These are phyloP conservation scores for Solanum chilense DNA, from an alignment of 257 asterid species.

Conservation along the genomic window DNA sequence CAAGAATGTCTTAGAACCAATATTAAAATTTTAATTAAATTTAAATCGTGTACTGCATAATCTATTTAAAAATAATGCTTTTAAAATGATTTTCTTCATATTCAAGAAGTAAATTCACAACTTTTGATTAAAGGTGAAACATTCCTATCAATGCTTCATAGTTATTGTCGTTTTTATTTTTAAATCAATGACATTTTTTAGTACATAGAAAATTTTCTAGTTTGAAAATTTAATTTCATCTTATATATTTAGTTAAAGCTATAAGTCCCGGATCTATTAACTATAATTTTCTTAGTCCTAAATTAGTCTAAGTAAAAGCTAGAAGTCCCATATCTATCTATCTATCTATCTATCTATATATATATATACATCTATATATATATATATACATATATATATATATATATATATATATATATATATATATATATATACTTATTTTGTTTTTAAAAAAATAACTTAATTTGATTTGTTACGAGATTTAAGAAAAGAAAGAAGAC, in stretches of 20 bases:
- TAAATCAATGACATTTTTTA: background rate
- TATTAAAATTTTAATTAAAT: no score
- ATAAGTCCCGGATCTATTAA: background rate
- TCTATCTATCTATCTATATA: no score
- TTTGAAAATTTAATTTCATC: background rate
- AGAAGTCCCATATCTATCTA: no score
- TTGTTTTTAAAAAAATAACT: rapidly evolving
- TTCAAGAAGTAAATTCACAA: rapidly evolving
- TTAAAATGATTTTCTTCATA: no score
- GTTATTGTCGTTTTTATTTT: background rate
- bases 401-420: no score
- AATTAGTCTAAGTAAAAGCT: background rate
- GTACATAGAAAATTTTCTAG: background rate
- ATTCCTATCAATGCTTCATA: rapidly evolving
- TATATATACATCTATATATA: no score
- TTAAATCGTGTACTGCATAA: rapidly evolving
- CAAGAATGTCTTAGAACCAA: rapidly evolving
- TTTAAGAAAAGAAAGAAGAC: no score
- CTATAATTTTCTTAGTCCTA: background rate
- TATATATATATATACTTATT: no score
- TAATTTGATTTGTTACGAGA: no score
- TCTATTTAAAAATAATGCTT: rapidly evolving
- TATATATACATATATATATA: no score
- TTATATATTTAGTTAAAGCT: background rate
- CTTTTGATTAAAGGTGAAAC: background rate